Base-by-base conservation (phyloP, 129 eudicot species). In the Gnaphalium uliginosum region DNA sequence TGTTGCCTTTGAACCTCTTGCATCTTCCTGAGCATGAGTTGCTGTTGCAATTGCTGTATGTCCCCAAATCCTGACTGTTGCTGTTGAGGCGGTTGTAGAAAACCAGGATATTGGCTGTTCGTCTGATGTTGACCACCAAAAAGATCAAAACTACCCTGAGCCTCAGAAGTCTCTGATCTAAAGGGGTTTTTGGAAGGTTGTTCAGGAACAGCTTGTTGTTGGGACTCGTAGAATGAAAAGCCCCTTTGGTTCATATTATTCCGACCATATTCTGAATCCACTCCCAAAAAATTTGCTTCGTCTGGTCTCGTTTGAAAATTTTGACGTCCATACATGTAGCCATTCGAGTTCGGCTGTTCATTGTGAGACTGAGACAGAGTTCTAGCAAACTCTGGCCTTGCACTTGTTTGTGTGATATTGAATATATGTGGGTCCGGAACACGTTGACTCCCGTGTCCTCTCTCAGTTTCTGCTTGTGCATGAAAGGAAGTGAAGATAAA, bases 1-100 rank as follows among this genome's bases (percentile, higher is more conserved):
- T 91, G 92, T 58, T 89, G 95, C 81, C 92, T 83, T 53, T 90
- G 95, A 79, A 90, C 85, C 72, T 94, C 98, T 84, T 94, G 96
- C 96, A 90, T 88, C 71, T 89, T 92, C 79, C 79, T 82, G 33
- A 84, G 53, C 85, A 90, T 89, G 8, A 87, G 81, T 74, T 90
- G 97, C 54, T 90, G 98, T 56, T 94, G 98, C 72, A 88, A 43
- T 78, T 85, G 89, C 72, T 93, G 98, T 79, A 86, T 84, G 64
- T 90, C 92, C 72, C 79, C 76, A 65, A 83, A 75, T 46, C 95
- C 93, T 29, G 96, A 63, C 61, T 88, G 95, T 68, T 90, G 98
- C 33, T 74, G 90, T 70, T 87, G 90, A 63, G 87, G 82, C 15
- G 90, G 79, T 66, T 88, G 98, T 72, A 82, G 71, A 60, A 84